Percentiles rank a stretch among this genome's conserved stretches.
phyloP scores from a whole-genome alignment of 169 alveolate genomes.

The Babesia divergens region DNA sequence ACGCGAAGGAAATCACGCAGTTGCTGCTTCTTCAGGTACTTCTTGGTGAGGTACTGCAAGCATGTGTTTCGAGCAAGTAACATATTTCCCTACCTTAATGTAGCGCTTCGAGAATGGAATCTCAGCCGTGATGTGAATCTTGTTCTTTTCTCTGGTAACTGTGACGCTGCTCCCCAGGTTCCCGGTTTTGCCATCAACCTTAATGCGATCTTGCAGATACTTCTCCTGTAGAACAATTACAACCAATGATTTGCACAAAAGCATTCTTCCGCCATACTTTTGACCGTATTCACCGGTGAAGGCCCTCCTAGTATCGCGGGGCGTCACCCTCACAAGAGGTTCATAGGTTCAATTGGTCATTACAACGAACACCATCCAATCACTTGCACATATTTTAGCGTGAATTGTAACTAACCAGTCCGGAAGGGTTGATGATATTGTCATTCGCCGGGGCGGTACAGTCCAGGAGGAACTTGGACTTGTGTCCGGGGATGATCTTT shows the following conservation, averaged over 20 bases:
- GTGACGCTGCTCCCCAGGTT: constrained; percentile 90
- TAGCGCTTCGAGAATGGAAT: constrained; percentile 97
- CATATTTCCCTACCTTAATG: constrained; percentile 84
- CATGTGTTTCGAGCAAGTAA: not conserved
- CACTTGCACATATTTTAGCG: no score
- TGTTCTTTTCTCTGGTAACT: constrained; percentile 86
- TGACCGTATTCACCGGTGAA: no score
- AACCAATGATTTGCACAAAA: no score
- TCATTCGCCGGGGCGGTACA: constrained; percentile 93
- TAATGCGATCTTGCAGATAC: constrained; percentile 90
- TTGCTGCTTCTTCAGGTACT: constrained; percentile 95
- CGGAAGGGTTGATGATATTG: constrained; percentile 86
- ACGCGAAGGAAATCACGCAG: constrained; percentile 97
- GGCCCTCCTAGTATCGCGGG: no score
- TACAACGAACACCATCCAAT: no score
- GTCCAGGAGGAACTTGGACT: constrained; percentile 76
- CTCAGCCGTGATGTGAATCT: constrained; percentile 89
- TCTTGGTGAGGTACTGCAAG: constrained; percentile 94
- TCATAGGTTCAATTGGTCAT: no score
- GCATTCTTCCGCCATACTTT: no score
- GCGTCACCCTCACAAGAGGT: no score
- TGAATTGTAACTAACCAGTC: constrained; percentile 66
- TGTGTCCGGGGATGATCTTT: constrained; percentile 52
- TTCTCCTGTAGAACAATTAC: constrained; percentile 91
- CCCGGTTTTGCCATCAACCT: constrained; percentile 95